Evolutionary conservation across 805 yeast species (phyloP).

Genomic region (Candida boidinii): DNA sequence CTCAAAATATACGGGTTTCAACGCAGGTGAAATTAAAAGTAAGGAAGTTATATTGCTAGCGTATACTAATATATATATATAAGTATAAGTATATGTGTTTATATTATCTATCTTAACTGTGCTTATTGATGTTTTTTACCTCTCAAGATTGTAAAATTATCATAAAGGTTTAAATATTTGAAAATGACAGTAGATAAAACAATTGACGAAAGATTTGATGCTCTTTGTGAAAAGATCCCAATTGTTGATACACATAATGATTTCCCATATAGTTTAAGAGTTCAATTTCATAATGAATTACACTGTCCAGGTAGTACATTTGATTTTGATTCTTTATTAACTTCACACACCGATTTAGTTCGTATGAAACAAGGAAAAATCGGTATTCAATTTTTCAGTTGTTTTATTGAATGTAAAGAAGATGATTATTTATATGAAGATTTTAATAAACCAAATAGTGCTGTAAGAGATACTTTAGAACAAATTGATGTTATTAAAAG

Average conservation of each 20-base stretch:
- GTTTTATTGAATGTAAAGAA: slow-evolving; percentile 35
- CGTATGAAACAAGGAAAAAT: slow-evolving; percentile 31
- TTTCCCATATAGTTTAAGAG: slow-evolving; percentile 36
- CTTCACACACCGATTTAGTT: slow-evolving; percentile 33
- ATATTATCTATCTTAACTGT: too few relatives aligned
- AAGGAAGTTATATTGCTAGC: too few relatives aligned
- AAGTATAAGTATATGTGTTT: too few relatives aligned
- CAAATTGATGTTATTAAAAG: slow-evolving; percentile 41
- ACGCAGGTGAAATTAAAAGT: too few relatives aligned
- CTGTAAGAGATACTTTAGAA: slow-evolving; percentile 42
- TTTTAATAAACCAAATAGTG: slow-evolving; percentile 33
- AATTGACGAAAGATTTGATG: slow-evolving; percentile 3
- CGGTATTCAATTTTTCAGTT: slow-evolving; percentile 41
- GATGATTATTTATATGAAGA: slow-evolving; percentile 31
- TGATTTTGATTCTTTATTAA: slow-evolving; percentile 27
- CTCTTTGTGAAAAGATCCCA: slow-evolving; percentile 18
- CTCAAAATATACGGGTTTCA: too few relatives aligned
- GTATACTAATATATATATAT: too few relatives aligned
- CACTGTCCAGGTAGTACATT: slow-evolving; percentile 23
- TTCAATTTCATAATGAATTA: slow-evolving; percentile 34
- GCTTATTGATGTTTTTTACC: too few relatives aligned
- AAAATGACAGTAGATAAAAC: slow-evolving; percentile 6
- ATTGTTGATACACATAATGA: slow-evolving; percentile 45
- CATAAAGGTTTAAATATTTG: too few relatives aligned
- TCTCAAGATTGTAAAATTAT: too few relatives aligned